Percentiles rank a stretch among this genome's conserved stretches.
These are phyloP conservation scores for Tetragonia tetragonoides DNA, from an alignment of 148 eudicot genomes.

Conservation along the genomic window DNA sequence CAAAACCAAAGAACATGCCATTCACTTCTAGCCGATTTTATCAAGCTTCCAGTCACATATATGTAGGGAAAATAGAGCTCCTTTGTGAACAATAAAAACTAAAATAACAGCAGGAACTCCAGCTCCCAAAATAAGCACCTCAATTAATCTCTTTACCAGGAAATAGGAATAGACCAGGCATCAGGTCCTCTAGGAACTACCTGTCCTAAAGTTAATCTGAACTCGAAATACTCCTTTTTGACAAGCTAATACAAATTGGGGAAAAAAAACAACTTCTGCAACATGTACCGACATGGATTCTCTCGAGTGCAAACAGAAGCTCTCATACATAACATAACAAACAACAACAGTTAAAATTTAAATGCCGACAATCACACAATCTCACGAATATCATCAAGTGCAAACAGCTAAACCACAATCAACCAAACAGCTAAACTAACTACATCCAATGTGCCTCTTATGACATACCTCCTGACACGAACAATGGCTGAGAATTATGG, in stretches of 20 bases:
- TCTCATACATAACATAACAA: neutral
- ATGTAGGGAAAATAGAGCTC: too few relatives aligned
- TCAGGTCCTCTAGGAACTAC: neutral
- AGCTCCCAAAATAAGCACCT: too few relatives aligned
- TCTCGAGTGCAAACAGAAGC: neutral
- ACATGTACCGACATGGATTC: neutral
- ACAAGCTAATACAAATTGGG: neutral
- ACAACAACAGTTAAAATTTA: neutral
- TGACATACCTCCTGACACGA: conserved; percentile 75
- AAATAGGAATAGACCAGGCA: too few relatives aligned
- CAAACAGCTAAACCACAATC: neutral
- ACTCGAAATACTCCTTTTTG: neutral
- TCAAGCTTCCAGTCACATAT: neutral
- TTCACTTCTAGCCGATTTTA: neutral
- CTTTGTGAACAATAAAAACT: too few relatives aligned
- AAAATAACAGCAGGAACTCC: too few relatives aligned
- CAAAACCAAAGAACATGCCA: neutral
- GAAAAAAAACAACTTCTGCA: too few relatives aligned
- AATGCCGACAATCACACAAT: neutral
- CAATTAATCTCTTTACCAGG: too few relatives aligned
- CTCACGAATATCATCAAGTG: conserved; percentile 6
- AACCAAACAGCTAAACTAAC: neutral
- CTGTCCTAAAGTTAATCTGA: neutral
- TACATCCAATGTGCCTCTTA: neutral
- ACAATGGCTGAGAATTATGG: conserved; percentile 81